Base-by-base conservation (phyloP, 1,139 yeast genomes). In the Yamadazyma kanchanaburiensis region DNA sequence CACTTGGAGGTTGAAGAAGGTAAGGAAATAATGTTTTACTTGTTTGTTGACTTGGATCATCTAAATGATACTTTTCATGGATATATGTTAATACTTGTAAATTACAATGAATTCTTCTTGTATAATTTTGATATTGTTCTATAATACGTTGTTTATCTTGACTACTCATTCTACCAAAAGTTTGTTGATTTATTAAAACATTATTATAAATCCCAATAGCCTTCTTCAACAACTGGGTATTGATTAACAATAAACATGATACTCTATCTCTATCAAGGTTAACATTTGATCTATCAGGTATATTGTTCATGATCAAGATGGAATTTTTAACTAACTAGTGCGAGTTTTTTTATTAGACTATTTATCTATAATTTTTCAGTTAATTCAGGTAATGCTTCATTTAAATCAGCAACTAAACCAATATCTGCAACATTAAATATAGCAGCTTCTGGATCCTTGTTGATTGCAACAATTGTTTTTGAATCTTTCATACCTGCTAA, bases 401-500 rank as follows among this genome's bases (percentile, higher is more conserved):
- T 85, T 46, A 89, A 64, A 49, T 91, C 98, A 13, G 91, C 96
- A 26, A 86, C 95, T 34, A 91, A 65, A 5, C 96, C 95, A 38
- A 82, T 65, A 59, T 91, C 97, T 13, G 97, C 94, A 32, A 84
- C 78, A 49, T 84, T 87, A 68, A 87, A 88, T 31, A 91, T 88
- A 6, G 97, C 94, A 6, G 96, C 91, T 42, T 91, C 97, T 28
- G 83, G 81, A 55, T 89, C 96, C 61, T 86, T 89, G 62, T 91
- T 91, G 42, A 91, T 85, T 28, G 96, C 96, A 21, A 88, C 96
- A 58, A 91, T 87, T 24, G 81, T 78, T 65, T 88, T 88, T 26
- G 96, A 76, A 55, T 91, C 97, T 64, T 89, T 89, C 96, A 91
- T 91, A 43, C 98, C 98, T 1, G 98, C 98, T 54, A 91, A 69